These are phyloP conservation scores for Apiospora koreana DNA, from an alignment of 2,329 filamentous ascomycete genomes.

Conservation along the genomic window DNA sequence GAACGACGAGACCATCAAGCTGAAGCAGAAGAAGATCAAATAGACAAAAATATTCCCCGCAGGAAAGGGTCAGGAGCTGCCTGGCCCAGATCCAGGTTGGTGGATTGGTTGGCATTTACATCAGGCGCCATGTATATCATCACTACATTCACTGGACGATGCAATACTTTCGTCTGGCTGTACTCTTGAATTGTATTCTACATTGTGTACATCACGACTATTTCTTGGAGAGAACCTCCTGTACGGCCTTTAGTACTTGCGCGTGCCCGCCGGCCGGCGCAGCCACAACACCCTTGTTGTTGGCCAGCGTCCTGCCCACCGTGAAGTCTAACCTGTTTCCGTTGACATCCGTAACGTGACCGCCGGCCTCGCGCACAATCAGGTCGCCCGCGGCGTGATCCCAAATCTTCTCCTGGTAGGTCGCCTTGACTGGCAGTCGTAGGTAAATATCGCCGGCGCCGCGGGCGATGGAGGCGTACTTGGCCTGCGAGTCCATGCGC, in stretches of 20 bases:
- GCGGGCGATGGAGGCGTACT: conserved; percentile 93
- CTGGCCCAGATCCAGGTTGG: not conserved
- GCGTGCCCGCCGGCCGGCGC: conserved; percentile 76
- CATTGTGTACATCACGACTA: conserved; percentile 15
- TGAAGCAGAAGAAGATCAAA: conserved; percentile 98
- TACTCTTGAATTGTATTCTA: conserved; percentile 12
- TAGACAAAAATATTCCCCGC: conserved; percentile 42
- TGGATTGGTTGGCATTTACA: conserved; percentile 3
- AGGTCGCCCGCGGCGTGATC: conserved; percentile 95
- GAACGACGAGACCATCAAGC: conserved; percentile 94
- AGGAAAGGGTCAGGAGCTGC: not conserved
- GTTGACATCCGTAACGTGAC: conserved; percentile 84
- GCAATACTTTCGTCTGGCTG: not conserved
- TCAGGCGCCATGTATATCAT: conserved; percentile 9
- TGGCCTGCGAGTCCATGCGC: conserved; percentile 96
- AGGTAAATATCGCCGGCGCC: conserved; percentile 95
- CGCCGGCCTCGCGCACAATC: conserved; percentile 92
- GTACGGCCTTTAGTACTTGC: conserved; percentile 78
- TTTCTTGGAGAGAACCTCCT: conserved; percentile 67
- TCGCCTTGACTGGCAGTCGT: conserved; percentile 78
- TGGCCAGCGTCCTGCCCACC: conserved; percentile 78
- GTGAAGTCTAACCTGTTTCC: conserved; percentile 87
- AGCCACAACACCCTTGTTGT: conserved; percentile 93
- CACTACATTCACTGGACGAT: conserved; percentile 3
- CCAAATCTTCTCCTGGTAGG: conserved; percentile 99